Evolutionary conservation across 257 asterid species (phyloP).

Genomic region (Nicotiana attenuata): DNA sequence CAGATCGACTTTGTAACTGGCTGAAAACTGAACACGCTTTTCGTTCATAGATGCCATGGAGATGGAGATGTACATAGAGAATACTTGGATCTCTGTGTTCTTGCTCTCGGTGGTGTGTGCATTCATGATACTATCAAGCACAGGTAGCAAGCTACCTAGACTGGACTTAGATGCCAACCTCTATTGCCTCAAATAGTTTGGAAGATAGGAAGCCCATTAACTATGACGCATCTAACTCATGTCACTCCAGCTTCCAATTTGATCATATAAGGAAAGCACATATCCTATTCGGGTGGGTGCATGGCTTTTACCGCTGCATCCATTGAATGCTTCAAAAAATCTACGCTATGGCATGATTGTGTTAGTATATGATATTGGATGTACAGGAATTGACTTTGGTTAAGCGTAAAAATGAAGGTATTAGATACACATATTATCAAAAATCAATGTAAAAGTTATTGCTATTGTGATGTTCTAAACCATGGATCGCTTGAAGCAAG

Average conservation of each 20-base stretch:
- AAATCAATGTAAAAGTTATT: neutral
- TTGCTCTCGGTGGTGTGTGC: constrained; percentile 94
- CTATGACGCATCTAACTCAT: neutral
- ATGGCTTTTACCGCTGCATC: neutral
- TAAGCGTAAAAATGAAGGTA: neutral
- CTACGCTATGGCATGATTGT: neutral
- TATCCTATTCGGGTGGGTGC: neutral
- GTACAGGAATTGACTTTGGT: neutral
- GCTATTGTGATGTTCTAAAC: neutral
- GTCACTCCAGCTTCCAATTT: neutral
- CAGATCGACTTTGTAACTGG: constrained; percentile 94
- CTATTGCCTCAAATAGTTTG: neutral
- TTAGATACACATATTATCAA: neutral
- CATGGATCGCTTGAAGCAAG: neutral
- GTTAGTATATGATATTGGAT: neutral
- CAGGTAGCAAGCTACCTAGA: constrained; percentile 46
- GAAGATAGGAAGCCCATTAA: neutral
- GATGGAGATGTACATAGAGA: constrained; percentile 66
- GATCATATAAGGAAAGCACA: neutral
- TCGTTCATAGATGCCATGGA: constrained; percentile 96
- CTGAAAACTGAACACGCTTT: constrained; percentile 79
- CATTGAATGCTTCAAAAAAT: neutral
- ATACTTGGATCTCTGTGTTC: constrained; percentile 91
- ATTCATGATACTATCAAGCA: constrained; percentile 84
- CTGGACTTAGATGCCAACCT: constrained; percentile 21